Conservation (phyloP, 805 yeast species). For the Candida maris region DNA sequence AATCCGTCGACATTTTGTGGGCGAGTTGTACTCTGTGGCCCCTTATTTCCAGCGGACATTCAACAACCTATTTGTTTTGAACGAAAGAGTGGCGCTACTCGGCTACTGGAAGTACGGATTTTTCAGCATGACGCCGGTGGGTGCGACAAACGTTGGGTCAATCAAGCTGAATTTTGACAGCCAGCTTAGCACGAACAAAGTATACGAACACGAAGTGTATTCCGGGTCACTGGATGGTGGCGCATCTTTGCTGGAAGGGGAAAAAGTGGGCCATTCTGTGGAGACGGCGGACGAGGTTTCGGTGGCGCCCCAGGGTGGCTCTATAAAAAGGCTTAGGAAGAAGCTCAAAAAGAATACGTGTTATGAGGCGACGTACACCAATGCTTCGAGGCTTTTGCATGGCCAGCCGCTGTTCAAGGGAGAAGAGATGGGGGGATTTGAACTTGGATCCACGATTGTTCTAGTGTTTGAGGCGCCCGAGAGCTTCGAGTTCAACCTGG, state of each 20-base stretch:
- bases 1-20: slow-evolving; percentile 89
- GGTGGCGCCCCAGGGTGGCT: slow-evolving; percentile 4
- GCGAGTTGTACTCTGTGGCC: slow-evolving; percentile 92
- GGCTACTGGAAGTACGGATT: slow-evolving; percentile 98
- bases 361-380: slow-evolving; percentile 88
- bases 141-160: slow-evolving; percentile 98
- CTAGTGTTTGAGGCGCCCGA: slow-evolving; percentile 94
- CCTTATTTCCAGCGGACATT: slow-evolving; percentile 91
- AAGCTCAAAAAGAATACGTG: slow-evolving; percentile 70
- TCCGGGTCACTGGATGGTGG: slow-evolving; percentile 18
- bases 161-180: slow-evolving; percentile 89
- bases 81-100: slow-evolving; percentile 90
- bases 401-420: slow-evolving; percentile 91
- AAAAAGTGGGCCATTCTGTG: neutral
- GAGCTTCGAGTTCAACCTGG: slow-evolving; percentile 64
- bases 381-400: slow-evolving; percentile 69
- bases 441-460: slow-evolving; percentile 95
- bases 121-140: slow-evolving; percentile 98
- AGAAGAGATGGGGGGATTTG: slow-evolving; percentile 95
- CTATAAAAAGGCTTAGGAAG: slow-evolving; percentile 18
- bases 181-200: slow-evolving; percentile 79
- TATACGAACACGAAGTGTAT: slow-evolving; percentile 48
- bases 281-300: slow-evolving; percentile 1
- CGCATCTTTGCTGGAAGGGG: neutral
- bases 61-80: slow-evolving; percentile 81